These are phyloP conservation scores for Neurospora discreta DNA, from an alignment of 495 filamentous ascomycete genomes.

Conservation along the genomic window DNA sequence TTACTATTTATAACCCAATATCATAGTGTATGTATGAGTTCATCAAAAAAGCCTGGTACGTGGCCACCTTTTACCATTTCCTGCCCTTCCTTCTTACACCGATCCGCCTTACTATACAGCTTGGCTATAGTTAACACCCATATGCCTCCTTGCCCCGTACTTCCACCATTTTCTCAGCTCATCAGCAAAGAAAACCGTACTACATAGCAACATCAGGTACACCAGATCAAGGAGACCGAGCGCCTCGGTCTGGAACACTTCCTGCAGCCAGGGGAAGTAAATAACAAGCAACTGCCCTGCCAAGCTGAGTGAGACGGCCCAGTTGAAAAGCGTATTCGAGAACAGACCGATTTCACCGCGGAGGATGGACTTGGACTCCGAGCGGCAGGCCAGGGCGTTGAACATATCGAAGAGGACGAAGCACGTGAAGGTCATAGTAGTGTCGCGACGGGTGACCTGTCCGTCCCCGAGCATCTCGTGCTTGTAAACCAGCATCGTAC, in stretches of 20 bases:
- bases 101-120: constrained; percentile 26
- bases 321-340: constrained; percentile 90
- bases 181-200: constrained; percentile 89
- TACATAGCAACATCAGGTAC: constrained; percentile 60
- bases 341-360: constrained; percentile 74
- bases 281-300: constrained; percentile 82
- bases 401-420: constrained; percentile 99
- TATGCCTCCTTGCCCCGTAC: constrained; percentile 32
- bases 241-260: constrained; percentile 90
- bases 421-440: constrained; percentile 98
- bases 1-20: neutral
- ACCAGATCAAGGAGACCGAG: constrained; percentile 61
- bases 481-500: constrained; percentile 82
- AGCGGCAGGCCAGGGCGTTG: constrained; percentile 88
- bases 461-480: constrained; percentile 79
- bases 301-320: constrained; percentile 74
- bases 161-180: constrained; percentile 72
- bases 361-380: constrained; percentile 79
- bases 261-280: constrained; percentile 85
- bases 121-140: constrained; percentile 36
- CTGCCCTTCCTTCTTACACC: neutral
- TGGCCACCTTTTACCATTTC: neutral
- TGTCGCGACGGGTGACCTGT: constrained; percentile 80
- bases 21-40: neutral
- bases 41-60: neutral